Evolutionary conservation across 2,329 filamentous ascomycete genomes (phyloP).

Genomic region (Fusarium sp.): DNA sequence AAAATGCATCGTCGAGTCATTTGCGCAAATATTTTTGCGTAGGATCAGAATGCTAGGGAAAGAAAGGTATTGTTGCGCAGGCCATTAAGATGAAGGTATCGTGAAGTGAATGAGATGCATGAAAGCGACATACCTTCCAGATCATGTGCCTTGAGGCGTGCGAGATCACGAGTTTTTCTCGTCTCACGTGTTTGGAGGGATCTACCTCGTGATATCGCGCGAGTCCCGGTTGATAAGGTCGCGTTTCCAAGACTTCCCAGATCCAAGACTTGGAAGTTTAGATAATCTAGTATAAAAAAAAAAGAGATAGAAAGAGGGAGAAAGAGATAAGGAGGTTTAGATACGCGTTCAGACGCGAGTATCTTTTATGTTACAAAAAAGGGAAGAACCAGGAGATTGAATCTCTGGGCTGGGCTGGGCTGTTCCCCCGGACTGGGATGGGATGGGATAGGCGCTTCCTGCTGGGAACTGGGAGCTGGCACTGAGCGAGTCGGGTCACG

Average conservation of each 20-base stretch:
- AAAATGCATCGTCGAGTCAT: conserved; percentile 16
- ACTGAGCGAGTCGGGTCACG: conserved; percentile 53
- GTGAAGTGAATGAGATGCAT: conserved; percentile 43
- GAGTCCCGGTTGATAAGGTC: conserved; percentile 47
- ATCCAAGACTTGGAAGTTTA: conserved; percentile 20
- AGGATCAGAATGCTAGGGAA: not conserved
- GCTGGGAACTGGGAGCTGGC: conserved; percentile 35
- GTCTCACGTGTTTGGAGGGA: conserved; percentile 60
- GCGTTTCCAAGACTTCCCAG: conserved; percentile 29
- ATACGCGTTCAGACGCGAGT: conserved; percentile 38
- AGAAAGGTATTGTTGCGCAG: conserved; percentile 2
- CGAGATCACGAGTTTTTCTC: conserved; percentile 59
- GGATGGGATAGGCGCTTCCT: conserved; percentile 24
- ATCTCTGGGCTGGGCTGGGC: conserved; percentile 15
- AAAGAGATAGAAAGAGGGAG: conserved; percentile 8
- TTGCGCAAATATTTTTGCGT: conserved; percentile 19
- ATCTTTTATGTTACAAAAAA: conserved; percentile 48
- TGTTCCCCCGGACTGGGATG: conserved; percentile 3
- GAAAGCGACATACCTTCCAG: conserved; percentile 56
- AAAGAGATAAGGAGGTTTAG: conserved; percentile 13
- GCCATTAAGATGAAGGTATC: conserved; percentile 34
- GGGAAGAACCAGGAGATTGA: conserved; percentile 37
- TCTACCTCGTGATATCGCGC: conserved; percentile 63
- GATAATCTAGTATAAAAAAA: conserved; percentile 6
- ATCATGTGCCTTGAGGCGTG: conserved; percentile 57